Base-by-base conservation (phyloP, 768 basidiomycete species). In the Pleurotus pulmonarius region DNA sequence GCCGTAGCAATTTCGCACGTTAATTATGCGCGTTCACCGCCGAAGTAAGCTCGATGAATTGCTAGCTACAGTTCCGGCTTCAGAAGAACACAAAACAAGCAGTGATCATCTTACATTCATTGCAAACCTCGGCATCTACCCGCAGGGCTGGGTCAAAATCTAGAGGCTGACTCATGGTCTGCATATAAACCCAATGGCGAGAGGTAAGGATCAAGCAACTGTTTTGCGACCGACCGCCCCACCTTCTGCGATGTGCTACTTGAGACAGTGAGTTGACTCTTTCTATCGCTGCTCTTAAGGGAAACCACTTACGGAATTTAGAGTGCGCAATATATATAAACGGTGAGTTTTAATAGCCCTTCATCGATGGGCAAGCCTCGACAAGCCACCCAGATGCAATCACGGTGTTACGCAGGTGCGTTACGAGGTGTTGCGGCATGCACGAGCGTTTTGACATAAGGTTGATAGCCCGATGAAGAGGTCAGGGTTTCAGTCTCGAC, bases 291-390 rank as follows among this genome's bases (percentile, higher is more conserved):
- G 18, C 26, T n/a, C n/a, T n/a, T n/a, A 26, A 25, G 39, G 9
- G 15, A 24, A 4, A 7, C 2, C 47, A 25, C 29, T 38, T 49
- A 56, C 40, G n/a, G 52, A 1, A 37, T 48, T 29, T 67, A 85
- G 83, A 66, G 83, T 85, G 53, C 75, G 76, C 55, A 83, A 85
- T 64, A 69, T 78, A 39, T 85, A 83, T 62, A 79, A 63, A 66
- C 68, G 55, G 83, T 83, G 64, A 67, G 77, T 67, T 34, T 46
- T 37, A 18, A 13, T 39, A 11, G 29, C 29, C 29, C 29, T 34
- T 2, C 3, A 11, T 11, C 8, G 29, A 11, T 34, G 29, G 29
- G 29, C 9, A 11, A 34, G 29, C 29, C 29, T 34, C 29, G 29
- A 34, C 29, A 34, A 34, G 29, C 11, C 18, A 46, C 58, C 26